phyloP scores from a whole-genome alignment of 108 stramenopile genomes.

The Fragilaria radians region DNA sequence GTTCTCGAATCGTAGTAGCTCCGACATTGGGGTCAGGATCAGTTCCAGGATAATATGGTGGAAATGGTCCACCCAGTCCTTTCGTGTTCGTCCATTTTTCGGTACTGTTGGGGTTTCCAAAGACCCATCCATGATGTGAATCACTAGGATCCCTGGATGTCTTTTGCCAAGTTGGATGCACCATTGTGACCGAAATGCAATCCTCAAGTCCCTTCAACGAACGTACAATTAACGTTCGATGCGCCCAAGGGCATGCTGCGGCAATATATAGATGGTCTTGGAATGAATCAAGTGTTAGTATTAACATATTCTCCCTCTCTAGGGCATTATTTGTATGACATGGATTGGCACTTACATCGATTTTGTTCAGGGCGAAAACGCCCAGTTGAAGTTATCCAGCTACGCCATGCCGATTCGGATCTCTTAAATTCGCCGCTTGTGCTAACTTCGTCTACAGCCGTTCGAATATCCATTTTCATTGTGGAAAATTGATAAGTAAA shows the following conservation, averaged over 20 bases:
- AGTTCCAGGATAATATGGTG: constrained; percentile 34
- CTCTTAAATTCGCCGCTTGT: constrained; percentile 39
- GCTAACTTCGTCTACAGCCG: constrained; percentile 23
- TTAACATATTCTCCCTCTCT: not conserved
- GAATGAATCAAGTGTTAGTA: constrained; percentile 11
- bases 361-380: constrained; percentile 45
- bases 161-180: constrained; percentile 65
- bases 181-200: constrained; percentile 61
- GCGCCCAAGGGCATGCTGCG: constrained; percentile 66
- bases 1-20: constrained; percentile 59
- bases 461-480: too few relatives aligned
- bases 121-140: constrained; percentile 84
- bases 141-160: constrained; percentile 72
- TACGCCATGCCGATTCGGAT: constrained; percentile 32
- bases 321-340: too few relatives aligned
- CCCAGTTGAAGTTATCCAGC: constrained; percentile 25
- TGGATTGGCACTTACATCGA: constrained; percentile 23
- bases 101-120: constrained; percentile 42
- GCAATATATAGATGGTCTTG: constrained; percentile 47
- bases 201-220: constrained; percentile 84
- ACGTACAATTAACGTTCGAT: constrained; percentile 59
- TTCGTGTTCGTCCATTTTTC: constrained; percentile 20
- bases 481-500: too few relatives aligned
- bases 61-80: constrained; percentile 58
- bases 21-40: constrained; percentile 40